Evolutionary conservation across 2,329 filamentous ascomycete genomes (phyloP), one percentile per base, ranked within the genome.

Genomic region (Hypoxylon sp.): DNA sequence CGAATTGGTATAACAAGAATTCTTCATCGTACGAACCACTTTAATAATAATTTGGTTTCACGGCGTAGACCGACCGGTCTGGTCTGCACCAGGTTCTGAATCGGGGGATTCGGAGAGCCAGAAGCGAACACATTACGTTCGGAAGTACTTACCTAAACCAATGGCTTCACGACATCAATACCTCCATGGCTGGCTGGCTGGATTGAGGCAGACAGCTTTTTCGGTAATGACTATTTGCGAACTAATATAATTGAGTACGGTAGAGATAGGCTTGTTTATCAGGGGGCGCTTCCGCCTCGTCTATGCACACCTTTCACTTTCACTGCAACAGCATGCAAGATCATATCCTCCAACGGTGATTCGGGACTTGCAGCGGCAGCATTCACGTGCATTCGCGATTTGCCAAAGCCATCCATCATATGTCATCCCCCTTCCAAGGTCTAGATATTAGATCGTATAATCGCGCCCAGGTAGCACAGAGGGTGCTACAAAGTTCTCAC

Each of bases 121-220:
- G 46, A 60, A 59, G 44, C 35, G 58, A 65, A 70, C 26, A 26
- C 22, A n/a, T 33, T 37, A 29, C 47, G 14, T 66, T 70, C 70
- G 70, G 70, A 63, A 72, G 65, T 57, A 72, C 70, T 39, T 72
- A 63, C 67, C 70, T 55, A 61, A 67, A 62, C 56, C 47, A 63
- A 71, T 63, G 37, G 58, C 54, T 37, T 66, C 51, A 42, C 33
- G 48, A 59, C 57, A 62, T 61, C 31, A 42, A n/a, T 29, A 56
- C 61, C 17, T 24, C 14, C 19, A 22, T 22, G 19, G 19, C 19
- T 22, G 19, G 19, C 53, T 53, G 52, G 26, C 24, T 37, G 42
- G 42, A 42, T 24, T 37, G 44, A 48, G 44, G 35, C 19, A 31
- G 44, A 26, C 39, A 39, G 29, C 24, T n/a, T 6, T 57, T 37